Base-by-base conservation (phyloP, 192 early-diverging fungal species). In the Fimicolochytrium jonesii region DNA sequence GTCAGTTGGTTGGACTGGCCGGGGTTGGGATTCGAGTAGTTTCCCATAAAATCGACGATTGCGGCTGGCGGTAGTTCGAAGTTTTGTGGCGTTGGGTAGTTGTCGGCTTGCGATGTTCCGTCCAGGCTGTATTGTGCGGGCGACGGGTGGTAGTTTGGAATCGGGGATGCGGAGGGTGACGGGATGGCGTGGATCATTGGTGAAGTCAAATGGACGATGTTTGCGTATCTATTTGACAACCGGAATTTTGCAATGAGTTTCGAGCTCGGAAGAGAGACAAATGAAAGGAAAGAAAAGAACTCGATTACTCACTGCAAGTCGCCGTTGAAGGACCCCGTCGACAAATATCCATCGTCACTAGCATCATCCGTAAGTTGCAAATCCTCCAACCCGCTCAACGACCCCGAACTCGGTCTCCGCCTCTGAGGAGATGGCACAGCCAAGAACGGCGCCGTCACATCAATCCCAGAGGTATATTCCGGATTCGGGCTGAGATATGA, bases 151-250 rank as follows among this genome's bases (percentile, higher is more conserved):
- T 39, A 36, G 44, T 47, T 0, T 23, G 6, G 17, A 9, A 31
- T 13, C 2, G 67, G 67, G 17, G 67, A 69, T 2, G 25, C 18
- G 36, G 10, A n/a, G 5, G 67, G 67, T 5, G 67, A 69, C 6
- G 59, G 67, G 23, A 69, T 69, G 35, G 58, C 59, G 31, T 51
- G 59, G 48, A 69, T 69, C 59, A 56, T 52, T 5, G 59, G 59
- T 17, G 67, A 62, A 5, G 67, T 29, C 41, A 69, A n/a, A n/a
- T 46, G 48, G 3, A 61, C 33, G 44, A 69, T 41, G 25, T 55
- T 36, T n/a, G 37, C 29, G 18, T 37, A 37, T 26, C 60, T 62
- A 7, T 46, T 46, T n/a, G 23, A 44, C 17, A 39, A 39, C 9
- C 9, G 37, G 37, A 23, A 44, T 17, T 13, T 22, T 22, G 4